Percentiles rank a stretch among this genome's conserved stretches.
Evolutionary conservation across 306 rosid species (phyloP).

Genomic region (Quercus variabilis): DNA sequence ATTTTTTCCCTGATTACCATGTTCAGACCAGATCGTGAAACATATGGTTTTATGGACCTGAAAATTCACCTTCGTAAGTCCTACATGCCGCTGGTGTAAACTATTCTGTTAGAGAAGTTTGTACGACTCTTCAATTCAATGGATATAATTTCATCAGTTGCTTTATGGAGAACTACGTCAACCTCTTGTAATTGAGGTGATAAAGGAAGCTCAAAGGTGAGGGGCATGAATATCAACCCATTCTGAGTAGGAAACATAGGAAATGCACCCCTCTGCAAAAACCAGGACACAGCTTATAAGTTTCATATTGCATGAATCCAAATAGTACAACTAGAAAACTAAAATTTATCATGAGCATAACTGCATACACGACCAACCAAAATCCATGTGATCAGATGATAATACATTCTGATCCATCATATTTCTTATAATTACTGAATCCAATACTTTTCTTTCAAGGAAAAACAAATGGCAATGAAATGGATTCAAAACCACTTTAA

Average conservation of each 20-base stretch:
- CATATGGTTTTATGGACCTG: not conserved
- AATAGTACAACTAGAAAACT: too few relatives aligned
- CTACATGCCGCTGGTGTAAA: conserved; percentile 63
- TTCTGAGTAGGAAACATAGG: conserved; percentile 71
- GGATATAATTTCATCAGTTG: conserved; percentile 80
- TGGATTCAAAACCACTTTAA: not conserved
- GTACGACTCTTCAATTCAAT: conserved; percentile 37
- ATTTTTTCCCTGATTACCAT: not conserved
- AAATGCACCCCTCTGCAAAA: conserved; percentile 81
- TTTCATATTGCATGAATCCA: too few relatives aligned
- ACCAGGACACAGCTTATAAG: not conserved
- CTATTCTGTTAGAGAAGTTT: conserved; percentile 21
- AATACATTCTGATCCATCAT: too few relatives aligned
- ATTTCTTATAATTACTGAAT: too few relatives aligned
- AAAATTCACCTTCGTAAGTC: conserved; percentile 49
- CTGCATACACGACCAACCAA: too few relatives aligned
- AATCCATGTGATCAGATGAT: too few relatives aligned
- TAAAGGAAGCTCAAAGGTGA: conserved; percentile 63
- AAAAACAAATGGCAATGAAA: not conserved
- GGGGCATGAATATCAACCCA: conserved; percentile 80
- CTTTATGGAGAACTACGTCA: conserved; percentile 83
- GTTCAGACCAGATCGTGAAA: not conserved
- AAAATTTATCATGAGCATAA: too few relatives aligned
- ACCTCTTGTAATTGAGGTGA: conserved; percentile 67
- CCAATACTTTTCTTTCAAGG: not conserved